A percentile compares a stretch with the other conserved stretches of the same genome.
Evolutionary conservation across 2,329 filamentous ascomycete species (phyloP).

Genomic region (Boeremia exigua): DNA sequence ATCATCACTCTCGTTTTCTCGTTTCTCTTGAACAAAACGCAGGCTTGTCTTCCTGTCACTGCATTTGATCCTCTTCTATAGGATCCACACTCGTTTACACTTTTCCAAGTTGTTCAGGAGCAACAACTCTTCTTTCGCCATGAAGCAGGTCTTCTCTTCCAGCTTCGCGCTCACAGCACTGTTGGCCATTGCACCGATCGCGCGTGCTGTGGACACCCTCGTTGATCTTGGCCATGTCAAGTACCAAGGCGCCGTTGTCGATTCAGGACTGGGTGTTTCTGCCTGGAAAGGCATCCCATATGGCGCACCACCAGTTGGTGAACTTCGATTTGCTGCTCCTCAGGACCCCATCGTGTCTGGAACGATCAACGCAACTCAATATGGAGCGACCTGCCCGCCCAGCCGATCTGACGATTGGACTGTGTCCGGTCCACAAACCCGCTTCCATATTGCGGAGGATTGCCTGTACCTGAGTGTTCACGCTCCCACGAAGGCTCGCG

Average conservation of each 20-base stretch:
- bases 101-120: not conserved
- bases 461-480: constrained; percentile 73
- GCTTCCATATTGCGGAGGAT: constrained; percentile 59
- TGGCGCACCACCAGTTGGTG: constrained; percentile 70
- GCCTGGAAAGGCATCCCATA: constrained; percentile 78
- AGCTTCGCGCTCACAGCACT: not conserved
- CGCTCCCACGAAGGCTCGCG: constrained; percentile 61
- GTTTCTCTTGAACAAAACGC: not conserved
- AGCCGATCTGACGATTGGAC: constrained; percentile 30
- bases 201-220: constrained; percentile 40
- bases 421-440: constrained; percentile 12
- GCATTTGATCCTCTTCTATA: not conserved
- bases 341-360: constrained; percentile 43
- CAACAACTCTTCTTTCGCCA: not conserved
- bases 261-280: constrained; percentile 60
- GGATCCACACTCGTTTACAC: not conserved
- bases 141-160: not conserved
- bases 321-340: constrained; percentile 70
- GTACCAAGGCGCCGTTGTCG: constrained; percentile 64
- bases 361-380: constrained; percentile 27
- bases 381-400: constrained; percentile 46
- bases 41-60: not conserved
- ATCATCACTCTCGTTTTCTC: not conserved
- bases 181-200: constrained; percentile 7
- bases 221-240: constrained; percentile 70